phyloP scores from a whole-genome alignment of 2,329 filamentous ascomycete species.

The Claviceps capensis region DNA sequence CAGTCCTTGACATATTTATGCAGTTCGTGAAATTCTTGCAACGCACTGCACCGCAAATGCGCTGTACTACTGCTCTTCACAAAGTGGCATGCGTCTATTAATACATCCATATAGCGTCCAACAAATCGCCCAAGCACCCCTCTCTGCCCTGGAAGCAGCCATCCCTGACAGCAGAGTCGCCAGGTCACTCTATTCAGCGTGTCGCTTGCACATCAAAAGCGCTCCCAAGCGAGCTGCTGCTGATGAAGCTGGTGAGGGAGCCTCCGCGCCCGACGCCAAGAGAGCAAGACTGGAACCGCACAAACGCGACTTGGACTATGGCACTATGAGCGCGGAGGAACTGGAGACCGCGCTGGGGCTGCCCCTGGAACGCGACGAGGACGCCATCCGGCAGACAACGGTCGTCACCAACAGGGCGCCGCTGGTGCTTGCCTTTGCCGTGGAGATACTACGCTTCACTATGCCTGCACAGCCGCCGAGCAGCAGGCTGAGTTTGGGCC shows the following conservation, averaged over 20 bases:
- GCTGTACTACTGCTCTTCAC: too few relatives aligned
- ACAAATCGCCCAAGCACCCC: constrained; percentile 37
- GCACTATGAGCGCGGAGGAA: constrained; percentile 36
- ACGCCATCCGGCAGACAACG: constrained; percentile 40
- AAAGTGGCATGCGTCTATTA: not conserved
- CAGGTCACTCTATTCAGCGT: constrained; percentile 37
- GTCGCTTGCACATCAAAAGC: constrained; percentile 37
- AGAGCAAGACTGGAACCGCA: constrained; percentile 20
- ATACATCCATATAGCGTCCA: constrained; percentile 27
- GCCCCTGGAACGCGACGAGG: constrained; percentile 43
- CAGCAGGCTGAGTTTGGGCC: constrained; percentile 69
- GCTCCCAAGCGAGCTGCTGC: constrained; percentile 17
- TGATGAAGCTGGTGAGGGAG: not conserved
- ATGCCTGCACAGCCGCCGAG: constrained; percentile 78
- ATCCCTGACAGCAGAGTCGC: constrained; percentile 35
- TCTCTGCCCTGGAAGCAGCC: constrained; percentile 29
- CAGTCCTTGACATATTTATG: not conserved
- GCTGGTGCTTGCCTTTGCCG: constrained; percentile 66
- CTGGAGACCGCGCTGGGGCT: constrained; percentile 50
- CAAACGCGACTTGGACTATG: constrained; percentile 23
- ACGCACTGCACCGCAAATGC: too few relatives aligned
- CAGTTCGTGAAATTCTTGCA: too few relatives aligned
- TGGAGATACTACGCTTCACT: constrained; percentile 60
- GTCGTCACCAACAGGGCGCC: constrained; percentile 71
- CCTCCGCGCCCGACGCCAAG: constrained; percentile 13